A percentile compares a stretch with the other conserved stretches of the same genome.
These are phyloP conservation scores for Blastomyces emzantsi DNA, from an alignment of 2,329 filamentous ascomycete species.

Conservation along the genomic window DNA sequence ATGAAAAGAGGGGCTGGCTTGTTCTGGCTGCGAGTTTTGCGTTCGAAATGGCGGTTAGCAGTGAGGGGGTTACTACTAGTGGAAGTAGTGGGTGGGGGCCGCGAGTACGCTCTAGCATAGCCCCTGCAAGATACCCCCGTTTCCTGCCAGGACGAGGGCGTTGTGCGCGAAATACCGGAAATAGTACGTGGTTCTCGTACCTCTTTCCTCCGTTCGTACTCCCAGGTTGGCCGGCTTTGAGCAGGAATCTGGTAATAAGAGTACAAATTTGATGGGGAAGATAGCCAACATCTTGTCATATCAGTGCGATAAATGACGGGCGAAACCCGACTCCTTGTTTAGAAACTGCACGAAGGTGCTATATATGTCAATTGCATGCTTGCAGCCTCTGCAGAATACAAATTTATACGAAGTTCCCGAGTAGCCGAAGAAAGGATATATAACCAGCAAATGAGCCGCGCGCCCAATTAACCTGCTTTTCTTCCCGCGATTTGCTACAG, in stretches of 20 bases:
- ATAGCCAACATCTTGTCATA: background rate
- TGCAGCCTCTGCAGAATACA: background rate
- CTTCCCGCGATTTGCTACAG: background rate
- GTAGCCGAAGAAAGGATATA: background rate
- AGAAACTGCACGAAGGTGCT: background rate
- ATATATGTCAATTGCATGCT: background rate
- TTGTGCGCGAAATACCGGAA: background rate
- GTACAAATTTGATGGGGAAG: background rate
- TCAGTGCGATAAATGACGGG: background rate
- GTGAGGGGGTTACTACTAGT: background rate
- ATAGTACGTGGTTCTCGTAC: background rate
- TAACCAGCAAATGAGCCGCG: background rate
- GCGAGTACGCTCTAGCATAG: no score
- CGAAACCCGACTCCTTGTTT: background rate
- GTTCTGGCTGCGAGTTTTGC: background rate
- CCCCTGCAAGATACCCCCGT: background rate
- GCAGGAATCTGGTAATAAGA: background rate
- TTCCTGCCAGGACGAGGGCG: background rate
- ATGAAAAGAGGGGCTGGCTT: background rate
- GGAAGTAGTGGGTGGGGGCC: no score
- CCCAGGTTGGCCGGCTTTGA: background rate
- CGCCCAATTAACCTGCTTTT: background rate
- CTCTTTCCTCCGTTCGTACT: background rate
- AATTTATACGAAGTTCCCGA: background rate
- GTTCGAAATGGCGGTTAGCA: background rate